These are phyloP conservation scores for Trichoderma polysporum DNA, from an alignment of 2,329 filamentous ascomycete genomes.

Conservation along the genomic window DNA sequence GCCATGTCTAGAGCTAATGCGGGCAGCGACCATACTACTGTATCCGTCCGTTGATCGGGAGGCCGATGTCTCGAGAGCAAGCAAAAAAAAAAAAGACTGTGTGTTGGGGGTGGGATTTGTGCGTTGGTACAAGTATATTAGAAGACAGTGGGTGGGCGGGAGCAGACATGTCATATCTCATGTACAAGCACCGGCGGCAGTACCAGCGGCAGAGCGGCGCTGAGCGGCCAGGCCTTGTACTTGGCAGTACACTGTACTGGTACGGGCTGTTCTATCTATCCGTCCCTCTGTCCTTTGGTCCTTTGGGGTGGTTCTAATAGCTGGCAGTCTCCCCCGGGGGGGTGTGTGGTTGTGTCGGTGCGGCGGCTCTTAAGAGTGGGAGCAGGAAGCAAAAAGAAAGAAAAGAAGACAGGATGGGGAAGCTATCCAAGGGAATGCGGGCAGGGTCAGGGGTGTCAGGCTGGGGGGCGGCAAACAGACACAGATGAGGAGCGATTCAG, in stretches of 20 bases:
- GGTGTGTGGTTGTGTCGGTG: conserved; percentile 6
- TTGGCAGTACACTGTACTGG: conserved; percentile 2
- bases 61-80: conserved; percentile 28
- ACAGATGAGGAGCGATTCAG: conserved; percentile 17
- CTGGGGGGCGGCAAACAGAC: neutral
- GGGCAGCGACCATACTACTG: conserved; percentile 18
- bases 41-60: conserved; percentile 30
- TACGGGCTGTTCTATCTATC: neutral
- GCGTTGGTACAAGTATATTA: no score
- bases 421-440: conserved; percentile 6
- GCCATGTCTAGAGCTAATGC: conserved; percentile 21
- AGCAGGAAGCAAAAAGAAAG: neutral
- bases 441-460: conserved; percentile 2
- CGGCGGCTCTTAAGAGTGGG: conserved; percentile 9
- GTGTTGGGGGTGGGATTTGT: conserved; percentile 20
- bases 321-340: neutral
- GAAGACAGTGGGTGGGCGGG: conserved; percentile 20
- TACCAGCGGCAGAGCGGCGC: neutral
- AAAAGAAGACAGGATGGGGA: neutral
- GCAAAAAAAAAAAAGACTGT: conserved; percentile 2
- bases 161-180: conserved; percentile 41
- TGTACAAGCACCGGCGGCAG: neutral
- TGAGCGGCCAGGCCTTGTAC: neutral
- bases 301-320: conserved; percentile 1
- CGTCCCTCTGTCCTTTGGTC: neutral